Evolutionary conservation across 176 grass and related monocot species (phyloP).

Genomic region (Musa troglodytarum): DNA sequence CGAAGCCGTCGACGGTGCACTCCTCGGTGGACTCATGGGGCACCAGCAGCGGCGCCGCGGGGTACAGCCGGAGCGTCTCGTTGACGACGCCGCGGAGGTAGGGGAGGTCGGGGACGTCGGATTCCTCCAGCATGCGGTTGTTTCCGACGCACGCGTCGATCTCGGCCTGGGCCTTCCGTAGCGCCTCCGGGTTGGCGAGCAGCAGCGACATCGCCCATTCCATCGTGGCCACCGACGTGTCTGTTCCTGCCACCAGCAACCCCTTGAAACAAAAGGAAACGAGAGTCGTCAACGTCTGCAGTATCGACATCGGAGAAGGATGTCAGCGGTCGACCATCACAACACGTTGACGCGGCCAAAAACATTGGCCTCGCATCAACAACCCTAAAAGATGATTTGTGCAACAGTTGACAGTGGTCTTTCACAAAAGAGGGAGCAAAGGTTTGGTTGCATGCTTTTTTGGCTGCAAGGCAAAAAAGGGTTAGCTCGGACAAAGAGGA

Average conservation of each 20-base stretch:
- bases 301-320: too few relatives aligned
- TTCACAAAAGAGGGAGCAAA: too few relatives aligned
- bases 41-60: conserved; percentile 34
- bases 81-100: conserved; percentile 42
- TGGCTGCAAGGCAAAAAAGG: too few relatives aligned
- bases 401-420: too few relatives aligned
- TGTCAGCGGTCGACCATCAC: too few relatives aligned
- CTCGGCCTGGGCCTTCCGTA: conserved; percentile 29
- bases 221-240: conserved; percentile 37
- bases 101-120: conserved; percentile 35
- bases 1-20: conserved; percentile 31
- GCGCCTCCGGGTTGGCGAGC: conserved; percentile 20
- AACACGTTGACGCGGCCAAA: too few relatives aligned
- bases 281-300: too few relatives aligned
- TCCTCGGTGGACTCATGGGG: conserved; percentile 53
- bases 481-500: too few relatives aligned
- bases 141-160: conserved; percentile 28
- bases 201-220: conserved; percentile 70
- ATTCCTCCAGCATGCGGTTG: conserved; percentile 34
- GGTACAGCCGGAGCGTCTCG: conserved; percentile 52
- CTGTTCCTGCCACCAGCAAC: conserved; percentile 20
- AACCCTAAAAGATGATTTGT: too few relatives aligned
- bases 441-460: too few relatives aligned
- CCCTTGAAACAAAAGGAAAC: background rate
- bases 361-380: too few relatives aligned